phyloP scores from a whole-genome alignment of 1,284 basidiomycete genomes.

The Sparassis latifolia region DNA sequence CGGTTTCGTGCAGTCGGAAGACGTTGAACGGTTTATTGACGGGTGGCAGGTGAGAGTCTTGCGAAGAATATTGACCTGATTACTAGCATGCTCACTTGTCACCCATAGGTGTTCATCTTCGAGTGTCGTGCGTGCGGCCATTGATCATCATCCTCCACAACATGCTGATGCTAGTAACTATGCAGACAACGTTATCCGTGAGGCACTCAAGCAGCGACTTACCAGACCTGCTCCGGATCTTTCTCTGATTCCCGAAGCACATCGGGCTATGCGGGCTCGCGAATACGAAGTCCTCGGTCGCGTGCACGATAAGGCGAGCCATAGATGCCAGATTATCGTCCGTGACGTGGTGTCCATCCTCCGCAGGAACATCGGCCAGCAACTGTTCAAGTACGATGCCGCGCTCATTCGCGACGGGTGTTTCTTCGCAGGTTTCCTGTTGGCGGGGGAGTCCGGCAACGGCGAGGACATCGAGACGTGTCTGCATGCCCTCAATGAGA shows the following conservation, averaged over 20 bases:
- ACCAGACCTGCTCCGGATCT: conserved; percentile 13
- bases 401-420: conserved; percentile 74
- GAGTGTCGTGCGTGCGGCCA: conserved; percentile 57
- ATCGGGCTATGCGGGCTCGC: conserved; percentile 18
- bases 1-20: conserved; percentile 44
- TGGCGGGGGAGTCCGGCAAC: conserved; percentile 49
- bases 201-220: conserved; percentile 52
- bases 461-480: conserved; percentile 70
- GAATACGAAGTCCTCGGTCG: conserved; percentile 30
- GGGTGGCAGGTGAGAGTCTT: conserved; percentile 55
- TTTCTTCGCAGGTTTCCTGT: conserved; percentile 72
- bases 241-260: conserved; percentile 16
- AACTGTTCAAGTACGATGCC: conserved; percentile 78
- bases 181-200: conserved; percentile 59
- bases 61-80: conserved; percentile 2
- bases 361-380: conserved; percentile 45
- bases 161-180: conserved; percentile 5
- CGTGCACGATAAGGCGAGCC: conserved; percentile 48
- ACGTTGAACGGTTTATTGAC: conserved; percentile 57
- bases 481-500: conserved; percentile 64
- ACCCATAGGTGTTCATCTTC: conserved; percentile 62
- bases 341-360: conserved; percentile 55
- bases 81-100: conserved; percentile 9
- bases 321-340: conserved; percentile 45
- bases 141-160: background rate